Conservation (phyloP, 2,329 filamentous ascomycete genomes). For the Pseudodiploospora longispora region DNA sequence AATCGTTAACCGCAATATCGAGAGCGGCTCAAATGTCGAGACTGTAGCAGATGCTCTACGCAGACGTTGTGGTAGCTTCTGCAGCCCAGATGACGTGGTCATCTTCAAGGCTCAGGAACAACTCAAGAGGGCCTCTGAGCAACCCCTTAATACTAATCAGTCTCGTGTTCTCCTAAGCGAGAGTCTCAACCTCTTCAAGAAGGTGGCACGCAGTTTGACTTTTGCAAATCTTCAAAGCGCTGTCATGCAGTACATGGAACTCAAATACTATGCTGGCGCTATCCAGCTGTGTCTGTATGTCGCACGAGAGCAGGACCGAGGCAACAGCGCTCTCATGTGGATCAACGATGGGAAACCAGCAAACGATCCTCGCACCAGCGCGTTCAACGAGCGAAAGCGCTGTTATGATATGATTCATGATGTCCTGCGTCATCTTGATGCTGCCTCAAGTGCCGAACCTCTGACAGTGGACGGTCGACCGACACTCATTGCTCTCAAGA, state of each 20-base stretch:
- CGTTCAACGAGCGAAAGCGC: slow-evolving; percentile 62
- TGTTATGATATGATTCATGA: slow-evolving; percentile 85
- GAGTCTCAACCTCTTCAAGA: slow-evolving; percentile 78
- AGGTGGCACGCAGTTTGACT: slow-evolving; percentile 76
- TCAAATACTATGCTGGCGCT: slow-evolving; percentile 89
- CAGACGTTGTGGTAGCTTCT: slow-evolving; percentile 91
- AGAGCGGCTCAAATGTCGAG: slow-evolving; percentile 93
- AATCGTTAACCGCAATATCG: slow-evolving; percentile 96
- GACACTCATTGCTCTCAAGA: slow-evolving; percentile 68
- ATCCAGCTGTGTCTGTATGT: slow-evolving; percentile 81
- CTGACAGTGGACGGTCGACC: slow-evolving; percentile 70
- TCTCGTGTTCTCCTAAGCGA: slow-evolving; percentile 78
- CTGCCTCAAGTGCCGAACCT: slow-evolving; percentile 57
- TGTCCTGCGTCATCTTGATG: slow-evolving; percentile 72
- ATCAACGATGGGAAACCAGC: slow-evolving; percentile 72
- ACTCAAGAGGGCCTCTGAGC: slow-evolving; percentile 78
- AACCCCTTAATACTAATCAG: slow-evolving; percentile 63
- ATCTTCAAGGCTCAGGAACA: slow-evolving; percentile 98
- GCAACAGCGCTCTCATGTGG: slow-evolving; percentile 78
- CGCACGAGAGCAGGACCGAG: slow-evolving; percentile 76
- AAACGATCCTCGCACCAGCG: slow-evolving; percentile 58
- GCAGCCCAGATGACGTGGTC: slow-evolving; percentile 91
- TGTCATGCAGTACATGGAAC: slow-evolving; percentile 66
- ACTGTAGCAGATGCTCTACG: slow-evolving; percentile 92
- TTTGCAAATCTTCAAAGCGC: slow-evolving; percentile 73